Base-by-base conservation (phyloP, 2,329 filamentous ascomycete genomes). In the Cordyceps cateniannulata region DNA sequence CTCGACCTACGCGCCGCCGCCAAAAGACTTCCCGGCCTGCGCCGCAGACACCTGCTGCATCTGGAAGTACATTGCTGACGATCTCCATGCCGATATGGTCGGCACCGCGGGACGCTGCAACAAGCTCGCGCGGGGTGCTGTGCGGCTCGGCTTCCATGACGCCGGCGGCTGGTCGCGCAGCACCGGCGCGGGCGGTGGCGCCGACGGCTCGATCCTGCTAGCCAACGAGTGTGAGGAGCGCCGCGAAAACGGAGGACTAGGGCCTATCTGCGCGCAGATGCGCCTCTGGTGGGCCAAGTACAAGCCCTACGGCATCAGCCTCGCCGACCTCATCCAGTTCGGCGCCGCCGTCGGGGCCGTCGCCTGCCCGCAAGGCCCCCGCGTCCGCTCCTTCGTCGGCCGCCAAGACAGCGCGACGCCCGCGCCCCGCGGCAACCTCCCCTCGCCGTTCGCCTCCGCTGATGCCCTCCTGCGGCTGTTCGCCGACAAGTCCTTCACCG, bases 251-350 rank as follows among this genome's bases (percentile, higher is more conserved):
- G 72, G 72, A 24, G 80, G 79, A 2, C 69, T 84, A 5, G 69
- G 74, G 56, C 70, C 69, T 7, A 77, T 79, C 35, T 75, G 77
- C 54, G 60, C 52, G 3, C 68, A 74, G 22, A 73, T 78, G 42
- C 65, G 70, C 16, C 62, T 54, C 12, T 75, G 79, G 65, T 74
- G 73, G 56, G 58, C 66, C 32, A 74, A 77, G 62, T 79, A 76
- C 65, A 71, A 73, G 47, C 62, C 64, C 35, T 73, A 69, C 55
- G 65, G 67, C 20, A 73, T 84, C 42, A 71, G 75, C 12, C 78
- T 79, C 65, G 81, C 80, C 22, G 82, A 85, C 65, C 70, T 84
- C 18, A 76, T 82, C 25, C 81, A 83, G 66, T 77, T 82, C 64
- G 78, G 76, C 2, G 73, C 72, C 70, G 79, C 69, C 56, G 73